These are phyloP conservation scores for Pichia rugopelliculosa DNA, from an alignment of 805 yeast species.

Conservation along the genomic window DNA sequence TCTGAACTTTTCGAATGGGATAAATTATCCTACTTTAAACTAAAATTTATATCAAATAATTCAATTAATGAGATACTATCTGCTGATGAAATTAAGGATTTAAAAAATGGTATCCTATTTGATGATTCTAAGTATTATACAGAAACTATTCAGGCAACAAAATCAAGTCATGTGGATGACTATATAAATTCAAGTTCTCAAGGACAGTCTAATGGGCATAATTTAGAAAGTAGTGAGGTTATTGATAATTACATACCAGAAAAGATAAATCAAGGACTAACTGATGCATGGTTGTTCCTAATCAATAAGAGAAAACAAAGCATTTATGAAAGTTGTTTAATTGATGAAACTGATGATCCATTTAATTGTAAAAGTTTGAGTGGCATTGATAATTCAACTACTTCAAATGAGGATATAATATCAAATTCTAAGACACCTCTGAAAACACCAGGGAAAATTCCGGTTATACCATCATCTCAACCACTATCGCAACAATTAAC, in stretches of 20 bases:
- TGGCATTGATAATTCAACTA: not conserved
- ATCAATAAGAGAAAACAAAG: constrained; percentile 41
- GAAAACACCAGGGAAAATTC: not conserved
- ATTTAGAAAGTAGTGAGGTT: not conserved
- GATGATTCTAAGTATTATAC: constrained; percentile 16
- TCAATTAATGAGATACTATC: constrained; percentile 19
- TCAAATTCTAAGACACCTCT: not conserved
- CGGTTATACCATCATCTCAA: not conserved
- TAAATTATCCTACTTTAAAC: constrained; percentile 18
- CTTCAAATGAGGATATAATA: not conserved
- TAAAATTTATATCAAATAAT: constrained; percentile 25
- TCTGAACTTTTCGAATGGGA: constrained; percentile 18
- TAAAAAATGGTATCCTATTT: constrained; percentile 27
- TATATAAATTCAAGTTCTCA: constrained; percentile 6
- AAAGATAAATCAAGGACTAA: constrained; percentile 12
- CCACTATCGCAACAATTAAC: not conserved
- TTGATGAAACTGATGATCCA: constrained; percentile 28
- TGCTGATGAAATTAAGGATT: constrained; percentile 30
- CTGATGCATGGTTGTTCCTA: constrained; percentile 40
- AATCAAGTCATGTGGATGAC: constrained; percentile 13
- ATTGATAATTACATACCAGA: constrained; percentile 9
- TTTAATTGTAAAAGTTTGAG: not conserved
- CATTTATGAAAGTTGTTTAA: constrained; percentile 41
- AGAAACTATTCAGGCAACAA: constrained; percentile 6
- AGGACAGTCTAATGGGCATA: not conserved